These are phyloP conservation scores for Xylaria sp. DNA, from an alignment of 2,329 filamentous ascomycete species.

Conservation along the genomic window DNA sequence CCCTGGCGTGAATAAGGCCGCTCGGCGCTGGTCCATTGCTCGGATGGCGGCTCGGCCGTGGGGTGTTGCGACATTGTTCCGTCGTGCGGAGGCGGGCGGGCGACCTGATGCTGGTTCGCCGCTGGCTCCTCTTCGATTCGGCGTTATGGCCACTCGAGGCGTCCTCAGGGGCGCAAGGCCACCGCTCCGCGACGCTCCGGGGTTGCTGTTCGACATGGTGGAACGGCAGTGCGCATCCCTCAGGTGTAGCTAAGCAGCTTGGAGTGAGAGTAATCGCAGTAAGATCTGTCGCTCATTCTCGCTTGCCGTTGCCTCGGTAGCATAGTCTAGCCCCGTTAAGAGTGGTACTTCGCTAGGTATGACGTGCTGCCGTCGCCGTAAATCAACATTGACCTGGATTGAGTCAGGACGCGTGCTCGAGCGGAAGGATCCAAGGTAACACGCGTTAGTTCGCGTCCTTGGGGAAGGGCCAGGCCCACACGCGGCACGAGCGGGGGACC, in stretches of 20 bases:
- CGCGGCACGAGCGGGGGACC: too few relatives aligned
- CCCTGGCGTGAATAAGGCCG: constrained; percentile 65
- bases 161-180: constrained; percentile 37
- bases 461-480: neutral
- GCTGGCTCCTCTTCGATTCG: constrained; percentile 41
- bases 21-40: constrained; percentile 63
- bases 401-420: neutral
- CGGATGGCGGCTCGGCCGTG: constrained; percentile 66
- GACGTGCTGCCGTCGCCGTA: constrained; percentile 3
- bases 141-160: constrained; percentile 38
- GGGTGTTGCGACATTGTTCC: constrained; percentile 56
- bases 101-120: constrained; percentile 50
- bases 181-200: constrained; percentile 13
- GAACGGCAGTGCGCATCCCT: neutral
- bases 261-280: neutral
- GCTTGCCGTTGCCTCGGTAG: constrained; percentile 1
- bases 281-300: constrained; percentile 1
- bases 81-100: constrained; percentile 53
- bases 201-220: constrained; percentile 29
- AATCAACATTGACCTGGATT: neutral
- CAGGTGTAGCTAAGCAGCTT: neutral
- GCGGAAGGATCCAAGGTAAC: neutral
- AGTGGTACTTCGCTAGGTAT: neutral
- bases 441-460: constrained; percentile 4
- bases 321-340: neutral